Percentiles rank a stretch among this genome's conserved stretches.
Evolutionary conservation across 2,329 filamentous ascomycete species (phyloP).

Genomic region (Zymoseptoria brevis): DNA sequence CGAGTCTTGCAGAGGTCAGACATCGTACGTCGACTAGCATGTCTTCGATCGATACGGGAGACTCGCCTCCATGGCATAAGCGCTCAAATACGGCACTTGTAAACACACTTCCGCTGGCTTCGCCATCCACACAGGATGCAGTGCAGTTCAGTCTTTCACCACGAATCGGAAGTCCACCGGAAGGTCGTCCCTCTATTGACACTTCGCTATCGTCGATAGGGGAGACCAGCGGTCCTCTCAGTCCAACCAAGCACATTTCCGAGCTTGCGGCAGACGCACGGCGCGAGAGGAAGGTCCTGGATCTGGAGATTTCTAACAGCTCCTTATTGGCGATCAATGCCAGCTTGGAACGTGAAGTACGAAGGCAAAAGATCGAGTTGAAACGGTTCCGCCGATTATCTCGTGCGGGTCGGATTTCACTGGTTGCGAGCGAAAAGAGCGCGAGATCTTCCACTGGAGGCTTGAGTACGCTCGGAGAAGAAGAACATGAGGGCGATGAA

Average conservation of each 20-base stretch:
- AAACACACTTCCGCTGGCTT: slow-evolving; percentile 6
- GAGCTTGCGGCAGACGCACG: slow-evolving; percentile 82
- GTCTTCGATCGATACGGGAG: slow-evolving; percentile 39
- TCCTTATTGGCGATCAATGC: slow-evolving; percentile 92
- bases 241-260: slow-evolving; percentile 46
- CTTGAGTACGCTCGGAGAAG: slow-evolving; percentile 27
- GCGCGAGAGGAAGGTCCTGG: slow-evolving; percentile 87
- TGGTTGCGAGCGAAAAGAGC: slow-evolving; percentile 34
- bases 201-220: slow-evolving; percentile 19
- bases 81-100: slow-evolving; percentile 24
- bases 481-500: slow-evolving; percentile 29
- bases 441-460: slow-evolving; percentile 27
- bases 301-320: slow-evolving; percentile 93
- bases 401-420: slow-evolving; percentile 65
- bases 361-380: slow-evolving; percentile 83
- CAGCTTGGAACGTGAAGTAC: slow-evolving; percentile 80
- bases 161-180: slow-evolving; percentile 12
- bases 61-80: slow-evolving; percentile 27
- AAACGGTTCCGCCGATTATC: slow-evolving; percentile 80
- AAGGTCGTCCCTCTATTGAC: slow-evolving; percentile 20
- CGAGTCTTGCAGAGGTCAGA: slow-evolving; percentile 7
- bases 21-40: slow-evolving; percentile 33
- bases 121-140: slow-evolving; percentile 16
- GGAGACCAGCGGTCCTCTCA: slow-evolving; percentile 21
- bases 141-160: slow-evolving; percentile 7